Base-by-base conservation (phyloP, 148 eudicot species). In the Vaccinium corymbosum region DNA sequence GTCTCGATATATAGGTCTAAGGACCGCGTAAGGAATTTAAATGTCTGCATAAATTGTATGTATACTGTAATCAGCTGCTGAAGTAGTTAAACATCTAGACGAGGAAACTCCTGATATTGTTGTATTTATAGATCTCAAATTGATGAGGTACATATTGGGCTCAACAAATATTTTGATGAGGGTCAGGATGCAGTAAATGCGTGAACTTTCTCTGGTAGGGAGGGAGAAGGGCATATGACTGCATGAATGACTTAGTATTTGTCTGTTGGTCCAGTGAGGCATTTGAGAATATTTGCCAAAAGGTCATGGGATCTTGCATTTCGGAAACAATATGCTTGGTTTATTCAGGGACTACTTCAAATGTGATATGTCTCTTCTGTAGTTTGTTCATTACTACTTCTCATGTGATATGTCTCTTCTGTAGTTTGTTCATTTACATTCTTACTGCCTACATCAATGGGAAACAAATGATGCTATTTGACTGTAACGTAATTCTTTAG, bases 51-150 rank as follows among this genome's bases (percentile, higher is more conserved):
- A 3, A 52, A 32, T 32, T 72, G 49, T 79, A 13, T n/a, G 22
- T 75, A 35, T 29, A 72, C 71, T 35, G 55, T 27, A 38, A 80
- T 71, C 57, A 14, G 48, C n/a, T 27, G 48, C n/a, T 27, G 38
- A 12, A n/a, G 81, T 7, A 32, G n/a, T 49, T 19, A 72, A 76
- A 49, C 10, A 8, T 48, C 79, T 49, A n/a, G 79, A 76, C 22
- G 78, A 74, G 51, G 52, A 46, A 74, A 74, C 78, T 74, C 52
- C 8, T 74, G n/a, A 35, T 75, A n/a, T 48, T 38, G 51, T 75
- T 22, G 0, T 46, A 7, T 38, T 48, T 20, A n/a, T 53, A 49
- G 13, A 42, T 77, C 25, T 48, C 15, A 15, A 78, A 52, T 14
- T 19, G 25, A 16, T 15, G 49, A 5, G 81, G 46, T 78, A 11